phyloP scores from a whole-genome alignment of 495 filamentous ascomycete genomes.

The Aspergillus avenaceus region DNA sequence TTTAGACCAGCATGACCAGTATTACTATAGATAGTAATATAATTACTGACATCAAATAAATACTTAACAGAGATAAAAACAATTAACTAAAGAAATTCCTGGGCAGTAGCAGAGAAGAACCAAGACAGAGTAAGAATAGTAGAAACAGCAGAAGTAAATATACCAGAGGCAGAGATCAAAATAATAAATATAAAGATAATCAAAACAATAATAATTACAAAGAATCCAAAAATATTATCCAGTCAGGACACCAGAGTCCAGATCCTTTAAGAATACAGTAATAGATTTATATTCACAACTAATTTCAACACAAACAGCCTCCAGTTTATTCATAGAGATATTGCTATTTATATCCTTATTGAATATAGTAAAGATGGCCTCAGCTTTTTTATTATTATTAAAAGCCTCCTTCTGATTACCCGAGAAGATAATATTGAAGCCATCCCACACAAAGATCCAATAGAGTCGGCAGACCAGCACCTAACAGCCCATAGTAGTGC shows the following conservation, averaged over 20 bases:
- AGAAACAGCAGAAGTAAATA: constrained; percentile 80
- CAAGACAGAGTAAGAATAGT: constrained; percentile 82
- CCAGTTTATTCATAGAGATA: constrained; percentile 95
- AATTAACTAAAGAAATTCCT: constrained; percentile 87
- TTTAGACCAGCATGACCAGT: constrained; percentile 70
- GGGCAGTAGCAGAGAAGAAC: constrained; percentile 87
- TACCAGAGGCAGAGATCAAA: constrained; percentile 82
- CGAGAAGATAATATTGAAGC: constrained; percentile 66
- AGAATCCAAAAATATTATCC: constrained; percentile 80
- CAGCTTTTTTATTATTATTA: constrained; percentile 79
- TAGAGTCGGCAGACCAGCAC: constrained; percentile 87
- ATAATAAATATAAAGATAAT: constrained; percentile 87
- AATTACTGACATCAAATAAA: constrained; percentile 94
- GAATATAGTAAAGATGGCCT: constrained; percentile 88
- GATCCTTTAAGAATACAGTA: constrained; percentile 86
- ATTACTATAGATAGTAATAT: constrained; percentile 88
- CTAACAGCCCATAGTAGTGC: constrained; percentile 70
- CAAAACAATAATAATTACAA: constrained; percentile 71
- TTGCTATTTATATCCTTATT: constrained; percentile 98
- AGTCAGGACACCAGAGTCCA: constrained; percentile 95
- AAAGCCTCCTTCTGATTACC: constrained; percentile 80
- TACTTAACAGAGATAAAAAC: constrained; percentile 98
- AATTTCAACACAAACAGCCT: constrained; percentile 91
- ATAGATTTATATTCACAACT: constrained; percentile 94
- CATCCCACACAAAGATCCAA: constrained; percentile 76